Conservation (phyloP, 768 basidiomycete species). For the Candolleomyces efflorescens region DNA sequence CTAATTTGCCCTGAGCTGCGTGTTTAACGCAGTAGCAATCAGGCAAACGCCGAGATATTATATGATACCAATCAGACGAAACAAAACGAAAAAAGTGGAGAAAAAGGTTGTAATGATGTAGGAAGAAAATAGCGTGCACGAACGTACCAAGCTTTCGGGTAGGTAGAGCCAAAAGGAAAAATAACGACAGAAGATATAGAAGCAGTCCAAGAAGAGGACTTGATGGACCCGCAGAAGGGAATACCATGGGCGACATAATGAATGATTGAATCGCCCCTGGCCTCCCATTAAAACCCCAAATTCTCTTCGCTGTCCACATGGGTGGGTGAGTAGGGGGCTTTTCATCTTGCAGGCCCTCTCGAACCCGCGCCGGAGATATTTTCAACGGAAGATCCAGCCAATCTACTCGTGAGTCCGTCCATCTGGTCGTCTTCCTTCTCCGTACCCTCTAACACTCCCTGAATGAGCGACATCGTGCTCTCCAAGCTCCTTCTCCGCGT, state of each 20-base stretch:
- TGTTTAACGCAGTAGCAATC: too few species aligned
- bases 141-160: conserved; percentile 6
- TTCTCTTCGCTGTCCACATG: not conserved
- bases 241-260: not conserved
- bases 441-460: conserved; percentile 85
- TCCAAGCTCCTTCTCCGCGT: conserved; percentile 89
- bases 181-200: conserved; percentile 3
- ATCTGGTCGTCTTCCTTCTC: conserved; percentile 34
- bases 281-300: not conserved
- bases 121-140: not conserved
- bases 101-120: not conserved
- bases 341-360: conserved; percentile 1
- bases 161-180: not conserved
- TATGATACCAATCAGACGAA: not conserved
- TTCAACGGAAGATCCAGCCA: conserved; percentile 31
- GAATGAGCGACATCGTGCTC: conserved; percentile 93
- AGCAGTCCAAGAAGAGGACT: conserved; percentile 4
- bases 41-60: too few species aligned
- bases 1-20: not conserved
- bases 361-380: not conserved
- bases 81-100: not conserved
- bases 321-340: not conserved
- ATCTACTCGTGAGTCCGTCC: conserved; percentile 26
- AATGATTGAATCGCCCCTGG: not conserved
- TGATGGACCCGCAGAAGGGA: not conserved